These are phyloP conservation scores for Solidago caesia DNA, from an alignment of 129 eudicot species.

Conservation along the genomic window DNA sequence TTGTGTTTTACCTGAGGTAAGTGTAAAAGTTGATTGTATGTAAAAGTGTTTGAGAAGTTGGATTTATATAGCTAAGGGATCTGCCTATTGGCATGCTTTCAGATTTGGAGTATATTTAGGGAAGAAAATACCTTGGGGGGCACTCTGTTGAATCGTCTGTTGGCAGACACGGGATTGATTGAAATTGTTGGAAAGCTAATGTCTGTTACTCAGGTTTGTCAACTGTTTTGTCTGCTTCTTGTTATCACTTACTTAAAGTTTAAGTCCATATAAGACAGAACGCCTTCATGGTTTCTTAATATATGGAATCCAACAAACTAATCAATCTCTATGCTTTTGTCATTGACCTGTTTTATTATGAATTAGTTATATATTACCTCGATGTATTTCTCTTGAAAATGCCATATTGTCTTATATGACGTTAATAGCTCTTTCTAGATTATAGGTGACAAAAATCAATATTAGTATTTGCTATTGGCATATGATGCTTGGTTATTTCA, in stretches of 20 bases:
- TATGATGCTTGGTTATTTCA: too few relatives aligned
- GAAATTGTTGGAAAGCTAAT: slow-evolving; percentile 13
- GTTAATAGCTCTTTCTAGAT: too few relatives aligned
- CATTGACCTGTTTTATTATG: too few relatives aligned
- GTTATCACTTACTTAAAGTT: slow-evolving; percentile 10
- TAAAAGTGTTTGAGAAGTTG: slow-evolving; percentile 14
- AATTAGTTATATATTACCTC: too few relatives aligned
- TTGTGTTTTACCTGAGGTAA: too few relatives aligned
- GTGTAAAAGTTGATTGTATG: not conserved
- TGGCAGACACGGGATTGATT: slow-evolving; percentile 5
- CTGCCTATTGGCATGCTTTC: not conserved
- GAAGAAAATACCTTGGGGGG: slow-evolving; percentile 20
- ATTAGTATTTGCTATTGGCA: too few relatives aligned
- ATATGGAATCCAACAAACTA: too few relatives aligned
- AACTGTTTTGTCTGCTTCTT: slow-evolving; percentile 30
- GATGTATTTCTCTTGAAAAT: too few relatives aligned
- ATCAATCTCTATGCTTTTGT: too few relatives aligned
- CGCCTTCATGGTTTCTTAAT: too few relatives aligned
- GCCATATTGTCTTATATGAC: too few relatives aligned
- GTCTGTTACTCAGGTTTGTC: slow-evolving; percentile 10
- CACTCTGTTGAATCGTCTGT: slow-evolving; percentile 25
- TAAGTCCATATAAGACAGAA: not conserved
- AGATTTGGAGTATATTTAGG: not conserved
- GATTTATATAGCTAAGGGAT: slow-evolving; percentile 12
- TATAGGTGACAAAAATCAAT: too few relatives aligned